Percentiles rank a stretch among this genome's conserved stretches.
Evolutionary conservation across 2,329 filamentous ascomycete genomes (phyloP).

Genomic region (Eurotiales sp.): DNA sequence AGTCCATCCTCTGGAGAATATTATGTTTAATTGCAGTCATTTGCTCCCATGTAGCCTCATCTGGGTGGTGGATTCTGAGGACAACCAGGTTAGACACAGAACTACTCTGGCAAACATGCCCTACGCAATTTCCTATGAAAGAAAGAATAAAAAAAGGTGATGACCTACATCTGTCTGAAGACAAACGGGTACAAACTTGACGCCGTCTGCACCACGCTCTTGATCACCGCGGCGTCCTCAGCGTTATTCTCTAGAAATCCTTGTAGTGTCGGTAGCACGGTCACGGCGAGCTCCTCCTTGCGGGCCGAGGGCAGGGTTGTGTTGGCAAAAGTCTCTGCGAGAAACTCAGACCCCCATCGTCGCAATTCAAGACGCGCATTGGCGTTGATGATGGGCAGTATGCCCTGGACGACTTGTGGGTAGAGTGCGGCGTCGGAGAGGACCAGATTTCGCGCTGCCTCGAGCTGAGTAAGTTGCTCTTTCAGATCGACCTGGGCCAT

Average conservation of each 20-base stretch:
- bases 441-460: conserved; percentile 85
- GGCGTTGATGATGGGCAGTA: conserved; percentile 84
- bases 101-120: neutral
- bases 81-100: conserved; percentile 24
- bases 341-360: conserved; percentile 93
- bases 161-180: conserved; percentile 93
- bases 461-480: conserved; percentile 81
- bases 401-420: conserved; percentile 83
- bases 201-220: conserved; percentile 80
- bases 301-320: conserved; percentile 72
- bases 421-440: conserved; percentile 85
- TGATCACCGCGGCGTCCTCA: conserved; percentile 75
- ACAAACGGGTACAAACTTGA: conserved; percentile 91
- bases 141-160: conserved; percentile 18
- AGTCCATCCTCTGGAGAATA: conserved; percentile 86
- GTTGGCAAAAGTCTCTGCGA: conserved; percentile 92
- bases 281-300: conserved; percentile 75
- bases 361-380: conserved; percentile 73
- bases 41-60: conserved; percentile 81
- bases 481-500: conserved; percentile 60
- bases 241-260: conserved; percentile 66
- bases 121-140: conserved; percentile 11
- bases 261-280: conserved; percentile 73
- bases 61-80: conserved; percentile 76
- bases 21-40: conserved; percentile 86